Conservation (phyloP, 2,329 filamentous ascomycete species). For the Colletotrichum lini region DNA sequence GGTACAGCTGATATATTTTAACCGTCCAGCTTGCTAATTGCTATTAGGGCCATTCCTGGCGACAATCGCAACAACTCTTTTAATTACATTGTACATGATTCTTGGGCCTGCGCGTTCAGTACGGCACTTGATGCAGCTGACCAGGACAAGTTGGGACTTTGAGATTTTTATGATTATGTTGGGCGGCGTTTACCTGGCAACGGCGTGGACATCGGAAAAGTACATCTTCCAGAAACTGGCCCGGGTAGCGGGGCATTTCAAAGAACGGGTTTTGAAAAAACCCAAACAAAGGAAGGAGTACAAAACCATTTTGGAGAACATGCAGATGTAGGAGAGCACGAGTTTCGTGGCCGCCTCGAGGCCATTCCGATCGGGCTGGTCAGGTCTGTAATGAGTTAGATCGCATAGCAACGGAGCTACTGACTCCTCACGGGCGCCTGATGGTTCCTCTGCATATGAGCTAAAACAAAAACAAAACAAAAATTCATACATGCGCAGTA, state of each 20-base stretch:
- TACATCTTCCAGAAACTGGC: slow-evolving; percentile 79
- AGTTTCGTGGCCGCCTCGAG: neutral
- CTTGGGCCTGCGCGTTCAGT: slow-evolving; percentile 80
- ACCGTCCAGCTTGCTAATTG: slow-evolving; percentile 43
- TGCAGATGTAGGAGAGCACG: slow-evolving; percentile 52
- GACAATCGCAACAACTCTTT: slow-evolving; percentile 78
- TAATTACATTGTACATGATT: slow-evolving; percentile 84
- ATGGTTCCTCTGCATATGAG: too few relatives aligned
- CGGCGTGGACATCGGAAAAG: slow-evolving; percentile 81
- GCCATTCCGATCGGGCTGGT: neutral
- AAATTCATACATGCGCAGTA: too few relatives aligned
- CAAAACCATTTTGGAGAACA: slow-evolving; percentile 82
- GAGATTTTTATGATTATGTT: slow-evolving; percentile 79
- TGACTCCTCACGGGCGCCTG: too few relatives aligned
- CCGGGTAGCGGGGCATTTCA: slow-evolving; percentile 74
- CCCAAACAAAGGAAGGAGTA: slow-evolving; percentile 89
- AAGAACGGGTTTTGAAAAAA: slow-evolving; percentile 69
- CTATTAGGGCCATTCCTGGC: slow-evolving; percentile 82
- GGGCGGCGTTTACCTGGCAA: slow-evolving; percentile 76
- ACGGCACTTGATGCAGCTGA: slow-evolving; percentile 86
- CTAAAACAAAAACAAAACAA: too few relatives aligned
- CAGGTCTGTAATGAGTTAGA: neutral
- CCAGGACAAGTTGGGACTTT: slow-evolving; percentile 80
- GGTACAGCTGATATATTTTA: slow-evolving; percentile 51
- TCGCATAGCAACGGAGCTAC: neutral